Conservation (phyloP, 257 asterid genomes). For the Solanum ossicruentum region DNA sequence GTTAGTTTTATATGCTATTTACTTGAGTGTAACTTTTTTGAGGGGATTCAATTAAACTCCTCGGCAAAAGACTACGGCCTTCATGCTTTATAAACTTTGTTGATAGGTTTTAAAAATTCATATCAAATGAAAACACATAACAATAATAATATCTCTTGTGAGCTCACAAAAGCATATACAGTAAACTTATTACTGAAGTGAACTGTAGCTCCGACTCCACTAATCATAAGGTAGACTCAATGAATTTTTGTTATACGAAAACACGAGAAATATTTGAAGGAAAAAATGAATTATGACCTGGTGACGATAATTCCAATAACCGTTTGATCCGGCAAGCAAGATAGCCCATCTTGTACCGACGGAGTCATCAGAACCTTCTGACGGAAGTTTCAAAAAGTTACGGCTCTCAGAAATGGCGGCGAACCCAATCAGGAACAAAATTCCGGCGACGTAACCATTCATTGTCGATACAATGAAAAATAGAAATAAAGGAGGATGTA, state of each 20-base stretch:
- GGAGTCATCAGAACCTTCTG: slow-evolving; percentile 42
- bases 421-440: slow-evolving; percentile 33
- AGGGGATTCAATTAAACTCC: background rate
- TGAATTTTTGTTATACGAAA: no score
- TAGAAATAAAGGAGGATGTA: background rate
- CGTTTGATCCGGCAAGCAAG: slow-evolving; percentile 80
- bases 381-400: slow-evolving; percentile 46
- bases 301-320: slow-evolving; percentile 94
- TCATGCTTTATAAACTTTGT: background rate
- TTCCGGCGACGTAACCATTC: slow-evolving; percentile 15
- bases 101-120: background rate
- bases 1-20: no score
- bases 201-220: background rate
- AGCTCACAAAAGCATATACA: background rate
- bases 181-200: background rate
- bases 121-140: background rate
- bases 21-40: background rate
- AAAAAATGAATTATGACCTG: slow-evolving; percentile 39
- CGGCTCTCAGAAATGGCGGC: slow-evolving; percentile 39
- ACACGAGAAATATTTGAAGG: background rate
- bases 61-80: background rate
- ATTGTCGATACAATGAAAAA: slow-evolving; percentile 1
- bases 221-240: background rate
- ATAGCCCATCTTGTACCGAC: slow-evolving; percentile 97
- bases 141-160: background rate